These are phyloP conservation scores for Coniophora puteana DNA, from an alignment of 1,284 basidiomycete genomes.

Conservation along the genomic window DNA sequence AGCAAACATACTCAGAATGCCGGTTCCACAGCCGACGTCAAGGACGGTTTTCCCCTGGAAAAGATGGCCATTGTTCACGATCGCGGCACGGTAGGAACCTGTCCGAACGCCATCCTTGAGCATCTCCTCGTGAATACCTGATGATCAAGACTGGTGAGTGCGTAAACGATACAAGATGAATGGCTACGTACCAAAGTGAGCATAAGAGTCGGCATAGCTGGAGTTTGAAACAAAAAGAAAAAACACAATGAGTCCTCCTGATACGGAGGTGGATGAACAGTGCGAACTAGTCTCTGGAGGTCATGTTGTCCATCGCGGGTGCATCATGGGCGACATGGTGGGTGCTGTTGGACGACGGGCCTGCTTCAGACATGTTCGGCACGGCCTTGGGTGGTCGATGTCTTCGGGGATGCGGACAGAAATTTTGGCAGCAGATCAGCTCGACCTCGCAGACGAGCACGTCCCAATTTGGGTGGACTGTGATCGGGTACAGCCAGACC, in stretches of 20 bases:
- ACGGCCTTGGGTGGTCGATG: constrained; percentile 18
- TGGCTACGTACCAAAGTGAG: constrained; percentile 77
- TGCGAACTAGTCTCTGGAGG: constrained; percentile 79
- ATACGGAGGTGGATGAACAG: constrained; percentile 24
- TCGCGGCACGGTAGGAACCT: constrained; percentile 91
- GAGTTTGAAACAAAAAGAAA: constrained; percentile 21
- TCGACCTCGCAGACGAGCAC: no score
- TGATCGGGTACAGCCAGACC: constrained; percentile 14
- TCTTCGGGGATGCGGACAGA: constrained; percentile 9
- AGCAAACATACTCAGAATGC: constrained; percentile 99
- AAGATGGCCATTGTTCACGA: constrained; percentile 92
- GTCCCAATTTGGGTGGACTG: no score
- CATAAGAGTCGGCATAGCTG: constrained; percentile 90
- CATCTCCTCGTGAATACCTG: constrained; percentile 99
- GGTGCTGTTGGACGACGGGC: constrained; percentile 34
- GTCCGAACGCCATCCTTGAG: constrained; percentile 97
- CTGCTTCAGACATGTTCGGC: constrained; percentile 41
- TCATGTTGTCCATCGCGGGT: constrained; percentile 52
- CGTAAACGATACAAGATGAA: constrained; percentile 6
- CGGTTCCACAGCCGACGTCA: constrained; percentile 98
- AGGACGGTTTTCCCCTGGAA: constrained; percentile 97
- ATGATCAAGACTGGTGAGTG: constrained; percentile 7
- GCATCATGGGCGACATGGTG: constrained; percentile 22
- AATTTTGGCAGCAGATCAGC: no score
- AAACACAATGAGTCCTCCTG: constrained; percentile 26